Conservation (phyloP, 139 green algal genomes). For the Chara braunii region DNA sequence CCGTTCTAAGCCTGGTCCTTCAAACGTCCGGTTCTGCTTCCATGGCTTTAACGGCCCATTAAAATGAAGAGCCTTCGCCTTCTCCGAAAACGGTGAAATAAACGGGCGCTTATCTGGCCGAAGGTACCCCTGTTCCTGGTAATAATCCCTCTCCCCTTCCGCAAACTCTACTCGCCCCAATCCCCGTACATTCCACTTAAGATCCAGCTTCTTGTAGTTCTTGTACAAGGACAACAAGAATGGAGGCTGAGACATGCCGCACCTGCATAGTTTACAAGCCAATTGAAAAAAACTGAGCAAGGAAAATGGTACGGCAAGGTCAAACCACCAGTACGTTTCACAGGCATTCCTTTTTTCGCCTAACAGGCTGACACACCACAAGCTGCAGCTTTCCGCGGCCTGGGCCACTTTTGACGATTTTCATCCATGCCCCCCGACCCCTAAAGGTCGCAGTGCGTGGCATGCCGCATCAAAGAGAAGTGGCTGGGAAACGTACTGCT, state of each 20-base stretch:
- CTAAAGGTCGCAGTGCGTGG: too few relatives aligned
- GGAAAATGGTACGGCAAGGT: too few relatives aligned
- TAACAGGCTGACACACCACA: too few relatives aligned
- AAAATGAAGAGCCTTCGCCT: slow-evolving; percentile 22
- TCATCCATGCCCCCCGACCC: too few relatives aligned
- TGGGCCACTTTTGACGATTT: too few relatives aligned
- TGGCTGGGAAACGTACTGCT: too few relatives aligned
- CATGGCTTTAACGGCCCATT: slow-evolving; percentile 26
- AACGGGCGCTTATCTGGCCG: slow-evolving; percentile 7
- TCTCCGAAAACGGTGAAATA: slow-evolving; percentile 9
- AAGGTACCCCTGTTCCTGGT: slow-evolving; percentile 7
- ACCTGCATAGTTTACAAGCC: slow-evolving; percentile 4
- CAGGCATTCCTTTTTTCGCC: too few relatives aligned
- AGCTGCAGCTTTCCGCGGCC: too few relatives aligned
- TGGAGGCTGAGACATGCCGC: slow-evolving; percentile 19
- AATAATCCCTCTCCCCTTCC: slow-evolving; percentile 8
- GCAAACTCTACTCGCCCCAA: slow-evolving; percentile 16
- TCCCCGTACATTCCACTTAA: slow-evolving; percentile 22
- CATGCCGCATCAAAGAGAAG: too few relatives aligned
- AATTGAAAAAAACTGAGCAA: not conserved
- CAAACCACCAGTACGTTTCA: too few relatives aligned
- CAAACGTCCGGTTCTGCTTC: not conserved
- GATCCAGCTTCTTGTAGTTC: slow-evolving; percentile 24
- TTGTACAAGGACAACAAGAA: slow-evolving; percentile 19
- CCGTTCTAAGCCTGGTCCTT: too few relatives aligned